These are phyloP conservation scores for Leccinum broughii DNA, from an alignment of 768 basidiomycete species.

Conservation along the genomic window DNA sequence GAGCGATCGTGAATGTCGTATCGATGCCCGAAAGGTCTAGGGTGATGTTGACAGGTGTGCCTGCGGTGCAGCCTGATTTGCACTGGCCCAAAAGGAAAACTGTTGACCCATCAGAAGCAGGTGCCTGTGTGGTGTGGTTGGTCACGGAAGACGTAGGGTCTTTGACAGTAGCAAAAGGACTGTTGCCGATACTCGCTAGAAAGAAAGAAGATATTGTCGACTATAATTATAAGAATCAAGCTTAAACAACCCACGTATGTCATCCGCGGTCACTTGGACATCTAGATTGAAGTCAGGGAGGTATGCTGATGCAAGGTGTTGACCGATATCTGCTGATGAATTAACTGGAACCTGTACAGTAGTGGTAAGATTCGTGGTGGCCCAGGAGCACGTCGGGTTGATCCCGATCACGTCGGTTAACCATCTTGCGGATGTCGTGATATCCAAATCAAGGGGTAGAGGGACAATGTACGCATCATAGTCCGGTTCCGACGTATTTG, in stretches of 20 bases:
- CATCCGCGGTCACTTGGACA: neutral
- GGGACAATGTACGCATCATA: conserved; percentile 23
- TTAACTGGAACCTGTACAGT: conserved; percentile 17
- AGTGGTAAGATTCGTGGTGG: conserved; percentile 26
- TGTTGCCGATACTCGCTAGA: neutral
- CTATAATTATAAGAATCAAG: neutral
- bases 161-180: conserved; percentile 8
- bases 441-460: conserved; percentile 18
- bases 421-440: conserved; percentile 26
- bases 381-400: conserved; percentile 30
- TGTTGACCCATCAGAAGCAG: conserved; percentile 22
- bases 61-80: conserved; percentile 13
- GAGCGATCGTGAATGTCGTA: conserved; percentile 13
- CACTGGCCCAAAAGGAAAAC: conserved; percentile 27
- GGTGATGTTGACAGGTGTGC: neutral
- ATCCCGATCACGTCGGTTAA: conserved; percentile 29
- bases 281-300: conserved; percentile 22
- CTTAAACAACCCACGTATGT: conserved; percentile 11
- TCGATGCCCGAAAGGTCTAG: conserved; percentile 17
- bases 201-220: neutral
- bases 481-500: conserved; percentile 13
- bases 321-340: neutral
- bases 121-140: conserved; percentile 25
- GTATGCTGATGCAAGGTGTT: conserved; percentile 13
- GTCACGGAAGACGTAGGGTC: conserved; percentile 9